These are phyloP conservation scores for Russula dissimulans DNA, from an alignment of 768 basidiomycete genomes.

Conservation along the genomic window DNA sequence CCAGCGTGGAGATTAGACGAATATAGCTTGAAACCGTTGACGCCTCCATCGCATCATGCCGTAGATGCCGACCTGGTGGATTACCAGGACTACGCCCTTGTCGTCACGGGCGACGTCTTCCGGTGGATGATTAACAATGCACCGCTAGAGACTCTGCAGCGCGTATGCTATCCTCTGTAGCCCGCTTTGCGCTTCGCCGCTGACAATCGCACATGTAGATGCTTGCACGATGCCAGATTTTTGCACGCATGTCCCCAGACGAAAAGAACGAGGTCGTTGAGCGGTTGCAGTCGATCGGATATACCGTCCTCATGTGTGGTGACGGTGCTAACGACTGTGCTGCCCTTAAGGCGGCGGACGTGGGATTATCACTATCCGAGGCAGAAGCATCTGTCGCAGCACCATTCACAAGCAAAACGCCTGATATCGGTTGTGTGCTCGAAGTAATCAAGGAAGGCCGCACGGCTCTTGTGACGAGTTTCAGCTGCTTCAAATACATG, in stretches of 20 bases:
- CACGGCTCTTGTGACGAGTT: constrained; percentile 93
- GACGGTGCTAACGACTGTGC: constrained; percentile 99
- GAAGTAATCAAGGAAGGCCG: constrained; percentile 96
- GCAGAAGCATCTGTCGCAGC: constrained; percentile 98
- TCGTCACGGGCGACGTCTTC: constrained; percentile 91
- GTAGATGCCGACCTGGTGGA: constrained; percentile 64
- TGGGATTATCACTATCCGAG: constrained; percentile 92
- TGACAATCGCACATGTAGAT: constrained; percentile 44
- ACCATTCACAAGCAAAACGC: constrained; percentile 88
- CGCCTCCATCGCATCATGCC: constrained; percentile 60
- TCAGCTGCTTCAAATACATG: constrained; percentile 99
- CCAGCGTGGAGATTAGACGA: constrained; percentile 73
- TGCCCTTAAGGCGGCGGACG: constrained; percentile 96
- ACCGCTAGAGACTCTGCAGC: constrained; percentile 85
- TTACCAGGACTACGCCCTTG: constrained; percentile 84
- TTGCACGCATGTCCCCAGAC: constrained; percentile 98
- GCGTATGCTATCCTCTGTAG: constrained; percentile 42
- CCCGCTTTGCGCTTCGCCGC: neutral
- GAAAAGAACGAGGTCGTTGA: constrained; percentile 99
- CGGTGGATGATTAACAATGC: constrained; percentile 97
- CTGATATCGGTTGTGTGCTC: constrained; percentile 92
- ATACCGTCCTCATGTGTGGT: constrained; percentile 96
- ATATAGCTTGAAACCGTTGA: constrained; percentile 76
- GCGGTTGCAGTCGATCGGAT: constrained; percentile 84
- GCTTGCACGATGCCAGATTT: constrained; percentile 94